These are phyloP conservation scores for Tricholoma saponaceum DNA, from an alignment of 768 basidiomycete species.

Conservation along the genomic window DNA sequence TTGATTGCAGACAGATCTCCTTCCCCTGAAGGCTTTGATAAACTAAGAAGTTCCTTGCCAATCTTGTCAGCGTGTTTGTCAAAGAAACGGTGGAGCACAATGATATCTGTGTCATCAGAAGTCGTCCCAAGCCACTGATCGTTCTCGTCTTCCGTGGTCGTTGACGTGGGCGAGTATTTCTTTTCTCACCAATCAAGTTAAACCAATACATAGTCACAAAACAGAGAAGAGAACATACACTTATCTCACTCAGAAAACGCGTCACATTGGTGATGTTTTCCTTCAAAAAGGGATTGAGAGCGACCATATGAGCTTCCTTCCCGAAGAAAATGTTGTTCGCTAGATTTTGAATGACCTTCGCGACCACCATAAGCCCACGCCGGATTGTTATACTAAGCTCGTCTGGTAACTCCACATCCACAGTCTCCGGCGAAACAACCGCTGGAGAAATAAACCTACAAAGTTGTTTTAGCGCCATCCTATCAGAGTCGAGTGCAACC, in stretches of 20 bases:
- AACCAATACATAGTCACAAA: neutral
- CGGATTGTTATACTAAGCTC: slow-evolving; percentile 57
- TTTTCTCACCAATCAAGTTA: slow-evolving; percentile 11
- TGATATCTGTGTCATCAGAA: slow-evolving; percentile 79
- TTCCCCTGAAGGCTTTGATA: slow-evolving; percentile 55
- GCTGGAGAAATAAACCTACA: slow-evolving; percentile 87
- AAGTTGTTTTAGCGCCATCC: neutral
- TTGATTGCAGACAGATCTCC: slow-evolving; percentile 51
- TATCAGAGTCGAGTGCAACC: neutral
- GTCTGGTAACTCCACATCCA: slow-evolving; percentile 77
- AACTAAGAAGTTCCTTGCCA: slow-evolving; percentile 79
- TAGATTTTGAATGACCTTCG: slow-evolving; percentile 89
- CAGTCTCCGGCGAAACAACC: slow-evolving; percentile 77
- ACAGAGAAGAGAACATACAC: slow-evolving; percentile 38
- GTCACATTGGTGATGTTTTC: slow-evolving; percentile 71
- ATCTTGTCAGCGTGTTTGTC: slow-evolving; percentile 84
- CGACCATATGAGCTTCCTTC: slow-evolving; percentile 84
- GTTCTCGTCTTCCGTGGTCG: slow-evolving; percentile 49
- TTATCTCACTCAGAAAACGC: slow-evolving; percentile 70
- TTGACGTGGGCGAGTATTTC: slow-evolving; percentile 29
- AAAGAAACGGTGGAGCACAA: slow-evolving; percentile 81
- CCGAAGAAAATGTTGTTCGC: slow-evolving; percentile 94
- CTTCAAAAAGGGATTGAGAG: slow-evolving; percentile 70
- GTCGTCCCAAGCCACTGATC: slow-evolving; percentile 76
- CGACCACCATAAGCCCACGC: slow-evolving; percentile 79